A percentile compares a stretch with the other conserved stretches of the same genome.
Conservation (phyloP, 2,329 filamentous ascomycete species). For the Fusarium foetens region DNA sequence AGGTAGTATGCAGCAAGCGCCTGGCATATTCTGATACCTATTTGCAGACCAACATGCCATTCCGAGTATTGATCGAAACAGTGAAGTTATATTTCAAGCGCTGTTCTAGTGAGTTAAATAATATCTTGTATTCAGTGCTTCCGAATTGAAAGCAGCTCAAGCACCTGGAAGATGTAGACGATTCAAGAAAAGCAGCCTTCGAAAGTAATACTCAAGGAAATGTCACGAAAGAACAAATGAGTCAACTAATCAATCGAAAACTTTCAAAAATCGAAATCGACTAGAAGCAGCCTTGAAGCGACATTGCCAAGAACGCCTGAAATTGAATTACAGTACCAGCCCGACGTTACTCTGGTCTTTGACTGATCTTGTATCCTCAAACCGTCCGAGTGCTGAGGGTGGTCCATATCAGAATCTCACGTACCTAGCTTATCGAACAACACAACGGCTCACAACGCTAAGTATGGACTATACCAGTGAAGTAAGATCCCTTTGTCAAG, state of each 20-base stretch:
- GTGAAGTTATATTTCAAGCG: background rate
- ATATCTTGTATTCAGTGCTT: background rate
- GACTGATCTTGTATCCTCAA: background rate
- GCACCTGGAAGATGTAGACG: background rate
- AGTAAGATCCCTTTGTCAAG: constrained; percentile 10
- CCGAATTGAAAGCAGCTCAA: background rate
- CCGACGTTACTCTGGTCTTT: background rate
- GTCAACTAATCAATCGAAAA: background rate
- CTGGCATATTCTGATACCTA: background rate
- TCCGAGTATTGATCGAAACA: background rate
- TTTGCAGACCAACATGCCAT: background rate
- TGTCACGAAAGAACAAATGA: background rate
- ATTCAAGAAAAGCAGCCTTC: background rate
- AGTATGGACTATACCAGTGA: background rate
- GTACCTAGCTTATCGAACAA: background rate
- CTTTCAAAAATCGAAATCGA: background rate
- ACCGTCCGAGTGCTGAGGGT: background rate
- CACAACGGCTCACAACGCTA: background rate
- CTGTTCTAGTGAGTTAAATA: background rate
- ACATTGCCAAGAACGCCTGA: background rate
- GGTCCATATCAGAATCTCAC: background rate
- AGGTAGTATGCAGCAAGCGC: background rate
- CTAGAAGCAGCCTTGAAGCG: background rate
- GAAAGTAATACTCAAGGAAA: background rate
- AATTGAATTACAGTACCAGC: background rate